Conservation (phyloP, 1,284 basidiomycete species). For the Mycena citricolor region DNA sequence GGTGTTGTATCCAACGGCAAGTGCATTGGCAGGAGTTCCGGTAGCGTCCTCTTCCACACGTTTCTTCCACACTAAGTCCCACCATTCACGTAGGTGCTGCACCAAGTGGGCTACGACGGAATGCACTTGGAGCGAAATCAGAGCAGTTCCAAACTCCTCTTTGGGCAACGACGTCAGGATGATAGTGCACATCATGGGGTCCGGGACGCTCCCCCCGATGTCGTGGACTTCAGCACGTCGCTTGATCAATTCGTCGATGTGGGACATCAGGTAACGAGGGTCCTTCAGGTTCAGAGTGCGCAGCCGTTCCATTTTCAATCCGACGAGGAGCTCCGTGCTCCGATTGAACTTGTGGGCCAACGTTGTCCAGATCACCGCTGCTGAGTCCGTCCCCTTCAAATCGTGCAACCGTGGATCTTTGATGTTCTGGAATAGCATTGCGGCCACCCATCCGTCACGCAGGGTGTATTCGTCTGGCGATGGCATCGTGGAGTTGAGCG, state of each 20-base stretch:
- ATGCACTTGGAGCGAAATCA: neutral
- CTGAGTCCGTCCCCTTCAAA: slow-evolving; percentile 1
- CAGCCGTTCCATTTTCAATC: slow-evolving; percentile 1
- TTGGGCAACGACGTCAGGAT: slow-evolving; percentile 4
- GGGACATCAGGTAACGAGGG: slow-evolving; percentile 1
- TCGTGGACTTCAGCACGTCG: neutral
- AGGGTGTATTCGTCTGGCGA: slow-evolving; percentile 11
- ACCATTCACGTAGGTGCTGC: neutral
- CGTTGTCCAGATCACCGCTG: slow-evolving; percentile 1
- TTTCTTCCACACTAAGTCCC: slow-evolving; percentile 4
- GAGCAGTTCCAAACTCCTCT: slow-evolving; percentile 1
- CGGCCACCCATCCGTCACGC: slow-evolving; percentile 1
- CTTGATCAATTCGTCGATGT: slow-evolving; percentile 1
- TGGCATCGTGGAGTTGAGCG: slow-evolving; percentile 5
- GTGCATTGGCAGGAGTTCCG: too few species aligned
- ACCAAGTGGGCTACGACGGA: neutral
- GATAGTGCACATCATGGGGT: slow-evolving; percentile 2
- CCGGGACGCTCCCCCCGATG: slow-evolving; percentile 1
- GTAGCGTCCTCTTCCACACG: too few species aligned
- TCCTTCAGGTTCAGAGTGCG: slow-evolving; percentile 8
- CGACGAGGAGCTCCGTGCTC: slow-evolving; percentile 3
- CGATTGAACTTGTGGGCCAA: slow-evolving; percentile 3
- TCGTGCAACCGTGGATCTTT: slow-evolving; percentile 3
- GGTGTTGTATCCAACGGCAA: too few species aligned
- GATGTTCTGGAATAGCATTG: slow-evolving; percentile 15